Percentiles rank a stretch among this genome's conserved stretches.
Evolutionary conservation across 2,329 filamentous ascomycete species (phyloP).

Genomic region (Neonectria hederae): DNA sequence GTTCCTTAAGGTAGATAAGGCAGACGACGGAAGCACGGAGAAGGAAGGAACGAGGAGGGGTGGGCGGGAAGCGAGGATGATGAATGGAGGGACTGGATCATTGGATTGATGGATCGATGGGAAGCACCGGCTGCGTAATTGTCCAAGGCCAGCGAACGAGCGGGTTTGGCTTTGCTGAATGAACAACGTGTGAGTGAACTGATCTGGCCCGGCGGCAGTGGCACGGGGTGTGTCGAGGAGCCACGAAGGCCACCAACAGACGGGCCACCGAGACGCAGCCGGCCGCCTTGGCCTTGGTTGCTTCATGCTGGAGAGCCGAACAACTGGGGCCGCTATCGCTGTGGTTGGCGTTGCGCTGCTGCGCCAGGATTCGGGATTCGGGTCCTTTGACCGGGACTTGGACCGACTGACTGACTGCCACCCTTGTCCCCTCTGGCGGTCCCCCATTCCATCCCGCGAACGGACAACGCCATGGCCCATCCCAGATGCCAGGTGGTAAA

Average conservation of each 20-base stretch:
- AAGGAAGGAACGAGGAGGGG: conserved; percentile 21
- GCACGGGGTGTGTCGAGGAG: conserved; percentile 11
- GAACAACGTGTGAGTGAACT: conserved; percentile 31
- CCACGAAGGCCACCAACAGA: conserved; percentile 9
- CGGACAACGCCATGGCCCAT: neutral
- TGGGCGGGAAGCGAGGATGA: conserved; percentile 22
- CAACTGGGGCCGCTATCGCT: conserved; percentile 25
- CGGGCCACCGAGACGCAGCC: neutral
- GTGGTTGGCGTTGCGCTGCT: conserved; percentile 3
- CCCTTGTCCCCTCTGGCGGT: neutral
- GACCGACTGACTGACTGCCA: neutral
- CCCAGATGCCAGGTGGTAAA: conserved; percentile 22
- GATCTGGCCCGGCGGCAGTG: conserved; percentile 21
- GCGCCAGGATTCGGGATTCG: conserved; percentile 15
- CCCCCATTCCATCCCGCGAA: conserved; percentile 6
- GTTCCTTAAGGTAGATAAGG: no score
- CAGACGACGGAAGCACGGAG: conserved; percentile 18
- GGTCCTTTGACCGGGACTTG: neutral
- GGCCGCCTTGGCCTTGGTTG: conserved; percentile 15
- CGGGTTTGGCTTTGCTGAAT: neutral
- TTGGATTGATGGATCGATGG: conserved; percentile 16
- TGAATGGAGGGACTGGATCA: conserved; percentile 16
- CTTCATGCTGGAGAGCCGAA: conserved; percentile 16
- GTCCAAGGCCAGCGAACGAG: conserved; percentile 36
- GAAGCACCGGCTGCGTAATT: conserved; percentile 33